These are phyloP conservation scores for Hyphodiscus hymeniophilus DNA, from an alignment of 495 filamentous ascomycete species.

Conservation along the genomic window DNA sequence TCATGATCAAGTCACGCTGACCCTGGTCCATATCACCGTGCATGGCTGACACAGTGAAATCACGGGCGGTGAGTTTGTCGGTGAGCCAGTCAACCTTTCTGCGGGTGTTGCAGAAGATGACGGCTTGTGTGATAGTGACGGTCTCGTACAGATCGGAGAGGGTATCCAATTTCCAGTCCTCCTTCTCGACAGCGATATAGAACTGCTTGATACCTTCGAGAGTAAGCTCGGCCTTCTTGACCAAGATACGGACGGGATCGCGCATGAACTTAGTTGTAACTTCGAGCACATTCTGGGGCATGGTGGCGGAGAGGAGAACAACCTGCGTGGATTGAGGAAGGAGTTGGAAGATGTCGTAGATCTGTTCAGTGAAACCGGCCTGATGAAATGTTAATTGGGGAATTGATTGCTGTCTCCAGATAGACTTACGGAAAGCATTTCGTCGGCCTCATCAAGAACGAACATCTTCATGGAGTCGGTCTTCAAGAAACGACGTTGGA, in stretches of 20 bases:
- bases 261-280: constrained; percentile 99
- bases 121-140: constrained; percentile 96
- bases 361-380: constrained; percentile 98
- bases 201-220: constrained; percentile 99
- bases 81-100: constrained; percentile 99
- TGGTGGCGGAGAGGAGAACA: constrained; percentile 91
- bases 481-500: constrained; percentile 87
- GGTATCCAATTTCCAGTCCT: constrained; percentile 99
- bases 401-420: background rate
- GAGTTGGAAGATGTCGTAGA: constrained; percentile 99
- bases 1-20: constrained; percentile 98
- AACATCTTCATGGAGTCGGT: constrained; percentile 99
- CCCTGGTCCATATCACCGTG: constrained; percentile 98
- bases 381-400: constrained; percentile 26
- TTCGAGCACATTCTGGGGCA: constrained; percentile 98
- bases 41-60: constrained; percentile 99
- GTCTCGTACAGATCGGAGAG: constrained; percentile 98
- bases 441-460: constrained; percentile 97
- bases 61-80: constrained; percentile 93
- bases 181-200: constrained; percentile 99
- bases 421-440: constrained; percentile 83
- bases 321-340: constrained; percentile 97
- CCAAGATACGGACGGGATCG: constrained; percentile 95
- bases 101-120: constrained; percentile 99
- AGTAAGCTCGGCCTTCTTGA: constrained; percentile 98